Evolutionary conservation across 768 basidiomycete genomes (phyloP).

Genomic region (Boletus rufocinnamomeus): DNA sequence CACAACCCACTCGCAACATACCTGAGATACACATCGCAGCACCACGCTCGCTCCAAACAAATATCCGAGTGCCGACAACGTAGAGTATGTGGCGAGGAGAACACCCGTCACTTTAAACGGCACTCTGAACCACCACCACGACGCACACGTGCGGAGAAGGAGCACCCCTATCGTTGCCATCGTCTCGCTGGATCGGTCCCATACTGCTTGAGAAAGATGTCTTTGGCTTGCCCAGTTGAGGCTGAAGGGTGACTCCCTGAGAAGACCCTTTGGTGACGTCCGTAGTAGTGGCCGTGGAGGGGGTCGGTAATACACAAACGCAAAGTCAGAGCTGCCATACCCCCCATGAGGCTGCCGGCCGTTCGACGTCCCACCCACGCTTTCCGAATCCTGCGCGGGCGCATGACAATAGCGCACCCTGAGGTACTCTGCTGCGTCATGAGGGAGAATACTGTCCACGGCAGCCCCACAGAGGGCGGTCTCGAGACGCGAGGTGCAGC

Average conservation of each 20-base stretch:
- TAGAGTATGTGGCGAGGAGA: not conserved
- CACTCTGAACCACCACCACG: conserved; percentile 13
- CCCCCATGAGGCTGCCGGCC: not conserved
- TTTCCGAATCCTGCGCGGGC: not conserved
- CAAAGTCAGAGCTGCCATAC: conserved; percentile 5
- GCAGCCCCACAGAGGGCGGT: not conserved
- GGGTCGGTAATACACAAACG: not conserved
- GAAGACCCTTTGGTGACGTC: not conserved
- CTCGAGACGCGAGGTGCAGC: conserved; percentile 7
- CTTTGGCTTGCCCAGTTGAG: not conserved
- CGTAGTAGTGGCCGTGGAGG: not conserved
- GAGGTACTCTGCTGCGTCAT: not conserved
- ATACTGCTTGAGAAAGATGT: not conserved
- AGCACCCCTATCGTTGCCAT: not conserved
- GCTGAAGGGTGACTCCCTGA: not conserved
- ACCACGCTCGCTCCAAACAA: not conserved
- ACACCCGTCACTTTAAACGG: conserved; percentile 1
- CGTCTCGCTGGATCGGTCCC: not conserved
- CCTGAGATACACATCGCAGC: not conserved
- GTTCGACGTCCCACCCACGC: not conserved
- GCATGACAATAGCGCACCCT: conserved; percentile 8
- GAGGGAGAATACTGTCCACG: not conserved
- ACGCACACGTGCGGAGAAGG: conserved; percentile 2
- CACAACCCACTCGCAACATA: not conserved
- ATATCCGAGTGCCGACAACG: not conserved